Percentiles rank a stretch among this genome's conserved stretches.
phyloP scores from a whole-genome alignment of 2,329 filamentous ascomycete genomes.

The Colletotrichum viniferum region DNA sequence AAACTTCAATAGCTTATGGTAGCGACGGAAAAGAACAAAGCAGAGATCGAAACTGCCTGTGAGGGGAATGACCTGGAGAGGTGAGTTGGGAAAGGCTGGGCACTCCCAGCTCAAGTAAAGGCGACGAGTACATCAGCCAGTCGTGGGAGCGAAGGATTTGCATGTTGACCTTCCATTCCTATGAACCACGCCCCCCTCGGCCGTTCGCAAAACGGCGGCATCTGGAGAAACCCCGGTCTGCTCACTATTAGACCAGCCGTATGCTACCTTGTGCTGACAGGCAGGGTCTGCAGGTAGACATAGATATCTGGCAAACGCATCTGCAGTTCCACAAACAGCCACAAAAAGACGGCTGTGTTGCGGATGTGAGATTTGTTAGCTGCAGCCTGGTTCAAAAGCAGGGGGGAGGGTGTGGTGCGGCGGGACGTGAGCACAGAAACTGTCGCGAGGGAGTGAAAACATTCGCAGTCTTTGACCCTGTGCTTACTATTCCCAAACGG shows the following conservation, averaged over 20 bases:
- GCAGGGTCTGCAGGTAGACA: neutral
- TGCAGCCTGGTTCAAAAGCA: neutral
- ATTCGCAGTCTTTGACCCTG: neutral
- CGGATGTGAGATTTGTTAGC: neutral
- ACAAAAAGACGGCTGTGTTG: neutral
- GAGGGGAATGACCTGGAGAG: neutral
- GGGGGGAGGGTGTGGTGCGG: neutral
- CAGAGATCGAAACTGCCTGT: neutral
- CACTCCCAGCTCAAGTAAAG: neutral
- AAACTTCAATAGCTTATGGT: neutral
- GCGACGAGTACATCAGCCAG: accelerated
- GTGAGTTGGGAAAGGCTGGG: neutral
- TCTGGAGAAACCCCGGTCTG: neutral
- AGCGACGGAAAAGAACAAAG: accelerated
- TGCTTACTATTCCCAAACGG: neutral
- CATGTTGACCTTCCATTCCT: neutral
- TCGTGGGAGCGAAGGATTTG: neutral
- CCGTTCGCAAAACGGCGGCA: neutral
- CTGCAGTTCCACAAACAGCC: neutral
- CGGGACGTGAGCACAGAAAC: neutral
- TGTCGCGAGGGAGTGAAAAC: neutral
- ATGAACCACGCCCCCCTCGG: neutral
- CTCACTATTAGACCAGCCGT: neutral
- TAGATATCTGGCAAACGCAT: neutral
- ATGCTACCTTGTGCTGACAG: neutral